A percentile compares a stretch with the other conserved stretches of the same genome.
Evolutionary conservation across 352 stramenopile genomes (phyloP).

Genomic region (Blastocystis hominis): DNA sequence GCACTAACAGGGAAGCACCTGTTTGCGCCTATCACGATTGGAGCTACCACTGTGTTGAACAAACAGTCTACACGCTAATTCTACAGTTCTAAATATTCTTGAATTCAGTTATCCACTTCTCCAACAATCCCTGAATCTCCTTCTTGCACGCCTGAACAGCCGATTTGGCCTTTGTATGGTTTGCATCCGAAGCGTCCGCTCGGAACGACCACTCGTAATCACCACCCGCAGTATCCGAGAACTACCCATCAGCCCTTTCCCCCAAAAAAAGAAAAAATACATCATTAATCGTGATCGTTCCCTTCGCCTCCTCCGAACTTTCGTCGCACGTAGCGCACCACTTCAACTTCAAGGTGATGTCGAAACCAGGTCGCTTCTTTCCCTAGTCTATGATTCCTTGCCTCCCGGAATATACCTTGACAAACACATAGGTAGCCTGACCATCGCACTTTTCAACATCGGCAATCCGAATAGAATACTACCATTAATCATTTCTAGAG

Average conservation of each 20-base stretch:
- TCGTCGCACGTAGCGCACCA: not conserved
- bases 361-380: conserved; percentile 36
- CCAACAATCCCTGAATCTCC: not conserved
- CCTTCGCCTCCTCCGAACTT: not conserved
- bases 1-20: not conserved
- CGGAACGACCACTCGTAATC: conserved; percentile 40
- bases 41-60: not conserved
- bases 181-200: not conserved
- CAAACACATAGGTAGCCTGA: conserved; percentile 29
- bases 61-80: not conserved
- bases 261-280: not conserved
- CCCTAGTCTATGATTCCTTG: not conserved
- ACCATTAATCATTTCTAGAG: not conserved
- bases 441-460: conserved; percentile 51
- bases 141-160: conserved; percentile 12
- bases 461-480: conserved; percentile 19
- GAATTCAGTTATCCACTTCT: conserved; percentile 16
- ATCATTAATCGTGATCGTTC: conserved; percentile 17
- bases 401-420: not conserved
- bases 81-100: conserved; percentile 11
- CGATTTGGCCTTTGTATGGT: conserved; percentile 23
- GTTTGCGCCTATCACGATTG: not conserved
- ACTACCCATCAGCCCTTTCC: not conserved
- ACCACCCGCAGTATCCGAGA: conserved; percentile 34
- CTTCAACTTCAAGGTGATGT: conserved; percentile 14